These are phyloP conservation scores for Truncatella angustata DNA, from an alignment of 2,329 filamentous ascomycete species.

Conservation along the genomic window DNA sequence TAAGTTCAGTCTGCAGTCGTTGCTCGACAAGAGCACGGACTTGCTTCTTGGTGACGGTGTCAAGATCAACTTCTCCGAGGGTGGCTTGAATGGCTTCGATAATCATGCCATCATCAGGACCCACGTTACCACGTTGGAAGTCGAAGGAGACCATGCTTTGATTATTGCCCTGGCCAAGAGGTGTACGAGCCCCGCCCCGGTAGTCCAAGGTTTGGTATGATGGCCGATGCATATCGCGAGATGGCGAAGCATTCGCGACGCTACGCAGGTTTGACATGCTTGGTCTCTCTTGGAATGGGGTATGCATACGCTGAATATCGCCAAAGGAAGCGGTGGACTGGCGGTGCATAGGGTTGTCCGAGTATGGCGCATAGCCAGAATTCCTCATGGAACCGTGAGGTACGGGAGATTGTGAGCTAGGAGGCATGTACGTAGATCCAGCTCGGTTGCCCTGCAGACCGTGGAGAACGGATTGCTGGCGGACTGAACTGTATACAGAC, in stretches of 20 bases:
- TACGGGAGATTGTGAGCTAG: constrained; percentile 65
- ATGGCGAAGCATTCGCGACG: constrained; percentile 47
- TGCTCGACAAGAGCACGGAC: constrained; percentile 89
- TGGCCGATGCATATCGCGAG: constrained; percentile 35
- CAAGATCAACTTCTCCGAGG: constrained; percentile 86
- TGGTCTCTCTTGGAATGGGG: constrained; percentile 58
- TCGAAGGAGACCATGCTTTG: constrained; percentile 56
- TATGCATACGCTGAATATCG: constrained; percentile 48
- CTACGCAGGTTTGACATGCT: constrained; percentile 61
- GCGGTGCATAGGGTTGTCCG: constrained; percentile 55
- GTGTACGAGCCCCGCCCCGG: constrained; percentile 42
- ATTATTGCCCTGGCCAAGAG: constrained; percentile 41
- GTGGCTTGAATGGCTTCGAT: constrained; percentile 81
- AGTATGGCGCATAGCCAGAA: constrained; percentile 44
- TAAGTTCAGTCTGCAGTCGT: constrained; percentile 83
- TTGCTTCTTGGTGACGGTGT: constrained; percentile 99
- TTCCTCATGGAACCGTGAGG: constrained; percentile 57
- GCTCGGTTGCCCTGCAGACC: constrained; percentile 68
- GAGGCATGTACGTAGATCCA: constrained; percentile 74
- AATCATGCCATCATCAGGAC: constrained; percentile 77
- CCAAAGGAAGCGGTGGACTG: constrained; percentile 72
- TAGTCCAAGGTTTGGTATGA: constrained; percentile 49
- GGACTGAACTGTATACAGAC: constrained; percentile 91
- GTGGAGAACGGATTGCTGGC: constrained; percentile 81
- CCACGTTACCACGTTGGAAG: constrained; percentile 56